Conservation (phyloP, 129 eudicot genomes). For the Helichrysum umbraculigerum region DNA sequence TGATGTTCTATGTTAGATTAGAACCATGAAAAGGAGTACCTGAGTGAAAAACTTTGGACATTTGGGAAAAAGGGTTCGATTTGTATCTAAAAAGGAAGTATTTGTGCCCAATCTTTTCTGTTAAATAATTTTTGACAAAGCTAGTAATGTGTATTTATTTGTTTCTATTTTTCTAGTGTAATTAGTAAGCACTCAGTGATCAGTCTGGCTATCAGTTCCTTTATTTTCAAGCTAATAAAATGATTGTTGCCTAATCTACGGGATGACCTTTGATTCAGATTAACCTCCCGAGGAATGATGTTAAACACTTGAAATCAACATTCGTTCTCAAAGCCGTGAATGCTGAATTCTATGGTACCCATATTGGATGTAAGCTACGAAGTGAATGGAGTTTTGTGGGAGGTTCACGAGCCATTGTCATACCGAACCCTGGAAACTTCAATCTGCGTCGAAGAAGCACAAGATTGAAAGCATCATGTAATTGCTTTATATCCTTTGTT, state of each 20-base stretch:
- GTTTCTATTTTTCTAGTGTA: too few species aligned
- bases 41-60: not conserved
- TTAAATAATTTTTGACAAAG: not conserved
- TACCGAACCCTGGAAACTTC: slow-evolving; percentile 37
- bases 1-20: not conserved
- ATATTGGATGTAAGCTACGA: slow-evolving; percentile 27
- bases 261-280: slow-evolving; percentile 38
- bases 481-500: slow-evolving; percentile 13
- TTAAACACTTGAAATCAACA: slow-evolving; percentile 21
- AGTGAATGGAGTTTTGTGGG: slow-evolving; percentile 48
- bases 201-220: not conserved
- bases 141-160: not conserved
- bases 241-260: not conserved
- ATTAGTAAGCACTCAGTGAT: not conserved
- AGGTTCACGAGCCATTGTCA: slow-evolving; percentile 45
- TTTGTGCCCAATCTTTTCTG: not conserved
- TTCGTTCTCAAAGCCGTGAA: slow-evolving; percentile 35
- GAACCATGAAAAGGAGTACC: slow-evolving; percentile 1
- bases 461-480: slow-evolving; percentile 65
- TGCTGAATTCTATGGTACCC: slow-evolving; percentile 30
- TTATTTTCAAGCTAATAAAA: not conserved
- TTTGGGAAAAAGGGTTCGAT: not conserved
- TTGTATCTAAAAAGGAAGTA: not conserved
- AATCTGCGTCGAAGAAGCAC: slow-evolving; percentile 30
- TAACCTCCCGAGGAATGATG: slow-evolving; percentile 22